Evolutionary conservation across 805 yeast species (phyloP), one percentile per base, ranked within the genome.

Genomic region (Starmerella cellae): DNA sequence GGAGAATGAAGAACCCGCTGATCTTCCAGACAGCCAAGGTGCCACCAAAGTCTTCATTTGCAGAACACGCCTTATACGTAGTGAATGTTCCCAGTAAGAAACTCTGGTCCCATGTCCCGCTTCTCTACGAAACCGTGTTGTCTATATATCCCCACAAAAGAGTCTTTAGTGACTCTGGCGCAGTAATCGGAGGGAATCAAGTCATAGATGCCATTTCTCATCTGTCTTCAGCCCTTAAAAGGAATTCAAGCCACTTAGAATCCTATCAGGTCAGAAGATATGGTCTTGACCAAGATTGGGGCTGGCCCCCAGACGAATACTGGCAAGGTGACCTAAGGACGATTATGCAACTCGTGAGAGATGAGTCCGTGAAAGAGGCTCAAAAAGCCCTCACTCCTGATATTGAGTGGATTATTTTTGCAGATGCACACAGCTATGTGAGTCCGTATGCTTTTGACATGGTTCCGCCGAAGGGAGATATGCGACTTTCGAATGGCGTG

Each of bases 371-470:
- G 52, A 60, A 59, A 52, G 58, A 59, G 43, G 23, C 64, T 24
- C 8, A 11, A 20, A 63, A 61, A 17, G 56, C 57, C 57, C 61
- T 62, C 35, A 66, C 64, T 10, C 60, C 62, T 16, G 35, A 45
- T 21, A 40, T 41, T n/a, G 58, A 60, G 34, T 64, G 67, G 68
- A 61, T 49, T 40, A 46, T 62, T 17, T 49, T 63, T 39, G 55
- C 60, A 37, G 66, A 63, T 44, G 65, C 56, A 23, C 62, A 60
- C 33, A 48, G 61, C 16, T 62, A 51, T 42, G 42, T 61, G 21
- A 41, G 58, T 27, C 42, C 52, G 45, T 58, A 54, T 27, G 60
- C 55, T 35, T 37, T 64, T 34, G 46, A 53, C 21, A 40, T 39
- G 9, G 50, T 45, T 36, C 46, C 63, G 9, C 23, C 38, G 14